phyloP scores from a whole-genome alignment of 176 grass and related monocot genomes.

The Calamus simplicifolius region DNA sequence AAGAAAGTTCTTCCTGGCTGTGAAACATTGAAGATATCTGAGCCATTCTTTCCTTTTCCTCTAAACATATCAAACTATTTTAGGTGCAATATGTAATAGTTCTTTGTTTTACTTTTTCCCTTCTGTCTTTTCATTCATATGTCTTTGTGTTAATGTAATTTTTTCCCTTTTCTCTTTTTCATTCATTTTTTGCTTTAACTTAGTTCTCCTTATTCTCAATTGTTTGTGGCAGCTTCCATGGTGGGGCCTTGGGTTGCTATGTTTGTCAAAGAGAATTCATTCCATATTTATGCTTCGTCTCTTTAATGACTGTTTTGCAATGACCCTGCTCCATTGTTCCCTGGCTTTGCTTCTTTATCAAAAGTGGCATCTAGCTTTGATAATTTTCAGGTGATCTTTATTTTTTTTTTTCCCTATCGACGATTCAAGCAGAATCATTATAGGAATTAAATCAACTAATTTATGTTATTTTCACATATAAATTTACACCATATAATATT shows the following conservation, averaged over 20 bases:
- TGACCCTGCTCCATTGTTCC: slow-evolving; percentile 79
- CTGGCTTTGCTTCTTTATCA: slow-evolving; percentile 70
- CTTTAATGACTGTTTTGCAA: slow-evolving; percentile 91
- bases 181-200: neutral
- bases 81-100: neutral
- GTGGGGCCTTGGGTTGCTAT: slow-evolving; percentile 92
- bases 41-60: neutral
- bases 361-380: slow-evolving; percentile 79
- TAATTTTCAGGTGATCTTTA: slow-evolving; percentile 73
- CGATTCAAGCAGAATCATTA: neutral
- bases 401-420: slow-evolving; percentile 5
- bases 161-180: neutral
- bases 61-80: neutral
- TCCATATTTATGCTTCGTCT: slow-evolving; percentile 91
- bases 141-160: neutral
- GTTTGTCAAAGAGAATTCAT: slow-evolving; percentile 88
- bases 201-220: slow-evolving; percentile 4
- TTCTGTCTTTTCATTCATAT: neutral
- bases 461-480: neutral
- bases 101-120: neutral
- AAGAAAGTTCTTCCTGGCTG: too few species aligned
- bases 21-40: too few species aligned
- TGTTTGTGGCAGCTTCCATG: slow-evolving; percentile 64
- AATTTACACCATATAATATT: slow-evolving; percentile 3
- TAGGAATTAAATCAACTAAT: neutral